phyloP scores from a whole-genome alignment of 2,329 filamentous ascomycete genomes.

The Dactylonectria macrodidyma region DNA sequence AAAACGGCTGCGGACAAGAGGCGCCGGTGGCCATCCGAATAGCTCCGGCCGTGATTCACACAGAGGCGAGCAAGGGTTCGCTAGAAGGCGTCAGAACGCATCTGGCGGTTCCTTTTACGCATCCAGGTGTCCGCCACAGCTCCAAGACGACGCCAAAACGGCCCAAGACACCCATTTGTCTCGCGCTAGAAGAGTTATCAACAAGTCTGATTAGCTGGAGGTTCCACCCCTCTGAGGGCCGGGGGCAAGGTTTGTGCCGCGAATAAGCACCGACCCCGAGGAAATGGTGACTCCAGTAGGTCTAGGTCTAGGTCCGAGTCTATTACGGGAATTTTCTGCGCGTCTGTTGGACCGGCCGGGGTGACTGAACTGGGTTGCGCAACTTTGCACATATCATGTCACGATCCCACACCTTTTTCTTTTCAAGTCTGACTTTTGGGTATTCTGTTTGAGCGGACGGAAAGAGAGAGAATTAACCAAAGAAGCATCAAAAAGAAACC shows the following conservation, averaged over 20 bases:
- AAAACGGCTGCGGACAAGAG: background rate
- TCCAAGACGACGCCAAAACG: background rate
- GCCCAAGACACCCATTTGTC: background rate
- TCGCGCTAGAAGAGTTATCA: constrained; percentile 8
- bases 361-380: constrained; percentile 25
- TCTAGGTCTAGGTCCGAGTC: constrained; percentile 19
- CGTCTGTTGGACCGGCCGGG: constrained; percentile 20
- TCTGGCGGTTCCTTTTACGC: constrained; percentile 16
- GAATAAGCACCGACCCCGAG: constrained; percentile 28
- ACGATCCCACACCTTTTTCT: constrained; percentile 4
- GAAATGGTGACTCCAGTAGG: constrained; percentile 34
- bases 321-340: constrained; percentile 32
- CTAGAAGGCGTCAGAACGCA: constrained; percentile 15
- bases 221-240: constrained; percentile 7
- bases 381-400: constrained; percentile 20
- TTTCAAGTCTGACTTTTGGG: background rate
- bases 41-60: background rate
- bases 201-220: constrained; percentile 24
- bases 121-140: constrained; percentile 1
- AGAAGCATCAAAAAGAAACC: background rate
- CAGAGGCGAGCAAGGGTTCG: background rate
- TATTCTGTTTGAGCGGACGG: background rate
- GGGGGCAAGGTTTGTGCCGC: constrained; percentile 44
- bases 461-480: background rate
- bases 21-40: constrained; percentile 2